Percentiles rank a stretch among this genome's conserved stretches.
Evolutionary conservation across 768 basidiomycete species (phyloP).

Genomic region (Cystobasidium ongulense): DNA sequence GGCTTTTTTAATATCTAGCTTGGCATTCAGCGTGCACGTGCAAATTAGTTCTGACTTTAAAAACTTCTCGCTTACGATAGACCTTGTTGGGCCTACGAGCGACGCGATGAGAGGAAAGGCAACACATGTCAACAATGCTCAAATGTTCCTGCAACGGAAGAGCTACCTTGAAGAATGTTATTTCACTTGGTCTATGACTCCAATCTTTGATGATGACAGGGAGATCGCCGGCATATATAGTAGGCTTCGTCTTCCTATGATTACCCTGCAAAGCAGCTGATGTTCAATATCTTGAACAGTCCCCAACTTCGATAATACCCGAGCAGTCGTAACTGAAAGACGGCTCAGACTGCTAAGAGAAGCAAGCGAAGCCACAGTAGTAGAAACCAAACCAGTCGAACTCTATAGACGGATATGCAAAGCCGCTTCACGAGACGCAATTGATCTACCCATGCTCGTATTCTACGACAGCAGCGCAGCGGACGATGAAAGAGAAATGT

Average conservation of each 20-base stretch:
- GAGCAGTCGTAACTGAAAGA: conserved; percentile 3
- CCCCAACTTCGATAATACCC: conserved; percentile 25
- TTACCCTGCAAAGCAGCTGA: too few species aligned
- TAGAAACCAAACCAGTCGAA: background rate
- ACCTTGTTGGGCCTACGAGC: background rate
- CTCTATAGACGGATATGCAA: conserved; percentile 2
- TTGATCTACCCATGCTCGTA: conserved; percentile 6
- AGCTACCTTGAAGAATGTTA: conserved; percentile 20
- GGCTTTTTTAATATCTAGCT: background rate
- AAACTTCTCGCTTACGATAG: background rate
- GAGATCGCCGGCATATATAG: conserved; percentile 13
- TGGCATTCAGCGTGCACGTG: background rate
- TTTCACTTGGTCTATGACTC: conserved; percentile 26
- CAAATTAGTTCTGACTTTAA: background rate
- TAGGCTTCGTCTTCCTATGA: too few species aligned
- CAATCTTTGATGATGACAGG: conserved; percentile 2
- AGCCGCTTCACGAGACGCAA: background rate
- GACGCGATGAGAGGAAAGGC: background rate
- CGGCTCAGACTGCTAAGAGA: conserved; percentile 5
- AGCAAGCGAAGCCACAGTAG: conserved; percentile 3
- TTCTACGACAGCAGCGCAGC: conserved; percentile 20
- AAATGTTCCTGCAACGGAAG: background rate
- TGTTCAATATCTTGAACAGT: too few species aligned
- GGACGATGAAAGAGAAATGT: conserved; percentile 1
- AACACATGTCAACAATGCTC: conserved; percentile 14